Evolutionary conservation across 1,139 yeast species (phyloP).

Genomic region (Kodamaea sp.): DNA sequence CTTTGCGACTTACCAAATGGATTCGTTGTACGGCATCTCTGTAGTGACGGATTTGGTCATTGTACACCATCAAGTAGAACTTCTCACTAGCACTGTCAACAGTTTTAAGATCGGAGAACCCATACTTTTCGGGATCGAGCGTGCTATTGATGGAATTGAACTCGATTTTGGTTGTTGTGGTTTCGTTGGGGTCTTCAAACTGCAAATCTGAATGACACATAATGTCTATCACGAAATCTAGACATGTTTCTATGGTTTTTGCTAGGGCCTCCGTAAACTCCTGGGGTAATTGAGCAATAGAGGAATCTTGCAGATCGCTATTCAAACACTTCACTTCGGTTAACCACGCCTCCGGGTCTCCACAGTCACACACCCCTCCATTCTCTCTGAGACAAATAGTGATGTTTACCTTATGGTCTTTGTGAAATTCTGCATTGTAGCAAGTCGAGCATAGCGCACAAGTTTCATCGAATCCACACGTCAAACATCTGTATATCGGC

Average conservation of each 20-base stretch:
- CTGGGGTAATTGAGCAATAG: conserved; percentile 25
- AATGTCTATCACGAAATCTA: conserved; percentile 80
- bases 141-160: conserved; percentile 29
- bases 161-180: conserved; percentile 23
- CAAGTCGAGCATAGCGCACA: conserved; percentile 85
- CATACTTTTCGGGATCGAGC: conserved; percentile 36
- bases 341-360: conserved; percentile 64
- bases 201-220: conserved; percentile 49
- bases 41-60: conserved; percentile 77
- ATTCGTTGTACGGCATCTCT: conserved; percentile 73
- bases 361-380: conserved; percentile 82
- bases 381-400: conserved; percentile 76
- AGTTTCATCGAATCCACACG: conserved; percentile 84
- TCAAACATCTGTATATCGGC: conserved; percentile 78
- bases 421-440: conserved; percentile 68
- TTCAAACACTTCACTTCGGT: conserved; percentile 16
- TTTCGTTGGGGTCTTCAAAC: conserved; percentile 28
- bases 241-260: conserved; percentile 51
- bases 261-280: conserved; percentile 36
- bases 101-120: conserved; percentile 16
- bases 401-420: conserved; percentile 74
- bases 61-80: conserved; percentile 65
- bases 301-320: not conserved
- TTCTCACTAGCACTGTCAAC: conserved; percentile 50
- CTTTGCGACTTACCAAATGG: conserved; percentile 62